Conservation (phyloP, 345 rosid species). For the Linum trigynum region DNA sequence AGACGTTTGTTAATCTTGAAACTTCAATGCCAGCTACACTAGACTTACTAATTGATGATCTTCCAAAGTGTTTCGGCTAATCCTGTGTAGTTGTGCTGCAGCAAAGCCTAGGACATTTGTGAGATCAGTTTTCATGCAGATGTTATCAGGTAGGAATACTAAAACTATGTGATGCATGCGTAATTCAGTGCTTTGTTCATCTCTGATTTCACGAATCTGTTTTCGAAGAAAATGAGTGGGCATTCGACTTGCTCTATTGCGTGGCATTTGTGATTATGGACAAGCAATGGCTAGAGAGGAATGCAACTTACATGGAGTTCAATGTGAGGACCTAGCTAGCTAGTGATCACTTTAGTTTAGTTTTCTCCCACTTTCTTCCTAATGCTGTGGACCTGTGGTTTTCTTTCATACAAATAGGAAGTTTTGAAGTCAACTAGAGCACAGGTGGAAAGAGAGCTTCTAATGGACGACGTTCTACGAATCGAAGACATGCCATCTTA, state of each 20-base stretch:
- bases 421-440: constrained; percentile 63
- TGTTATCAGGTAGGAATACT: constrained; percentile 58
- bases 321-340: constrained; percentile 43
- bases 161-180: background rate
- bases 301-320: constrained; percentile 92
- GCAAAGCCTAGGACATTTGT: constrained; percentile 74
- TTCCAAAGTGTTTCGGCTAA: constrained; percentile 12
- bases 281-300: constrained; percentile 85
- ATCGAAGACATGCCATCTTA: constrained; percentile 93
- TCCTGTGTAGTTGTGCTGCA: constrained; percentile 20
- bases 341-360: background rate
- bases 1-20: background rate
- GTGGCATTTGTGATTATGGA: constrained; percentile 84
- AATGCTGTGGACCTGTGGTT: background rate
- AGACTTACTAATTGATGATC: background rate
- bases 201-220: background rate
- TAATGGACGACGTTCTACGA: constrained; percentile 62
- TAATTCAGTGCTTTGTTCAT: background rate
- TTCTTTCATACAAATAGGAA: constrained; percentile 31
- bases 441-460: constrained; percentile 77
- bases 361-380: background rate
- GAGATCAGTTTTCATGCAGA: constrained; percentile 65
- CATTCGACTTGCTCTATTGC: constrained; percentile 87
- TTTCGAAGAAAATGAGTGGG: constrained; percentile 72
- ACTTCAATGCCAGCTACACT: background rate